phyloP scores from a whole-genome alignment of 208 protist species.

The Crithidia expoeki region DNA sequence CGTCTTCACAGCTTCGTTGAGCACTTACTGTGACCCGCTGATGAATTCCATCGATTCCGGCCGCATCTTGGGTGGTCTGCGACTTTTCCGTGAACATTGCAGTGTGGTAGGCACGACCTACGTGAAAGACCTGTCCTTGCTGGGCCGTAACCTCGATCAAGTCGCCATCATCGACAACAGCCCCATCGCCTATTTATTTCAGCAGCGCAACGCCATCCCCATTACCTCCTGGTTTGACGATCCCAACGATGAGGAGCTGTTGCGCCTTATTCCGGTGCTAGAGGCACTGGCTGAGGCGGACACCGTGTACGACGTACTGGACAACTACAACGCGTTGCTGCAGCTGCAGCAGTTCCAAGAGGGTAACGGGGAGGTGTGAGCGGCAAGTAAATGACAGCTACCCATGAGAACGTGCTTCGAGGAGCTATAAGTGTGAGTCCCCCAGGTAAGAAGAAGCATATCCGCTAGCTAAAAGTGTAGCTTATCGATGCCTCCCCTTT shows the following conservation, averaged over 20 bases:
- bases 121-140: constrained; percentile 88
- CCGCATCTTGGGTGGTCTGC: constrained; percentile 57
- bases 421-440: too few species aligned
- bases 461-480: too few species aligned
- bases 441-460: too few species aligned
- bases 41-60: constrained; percentile 78
- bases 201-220: constrained; percentile 90
- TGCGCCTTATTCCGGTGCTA: constrained; percentile 75
- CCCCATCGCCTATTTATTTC: constrained; percentile 90
- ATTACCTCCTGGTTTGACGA: constrained; percentile 92
- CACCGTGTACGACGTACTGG: constrained; percentile 81
- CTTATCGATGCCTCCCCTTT: too few species aligned
- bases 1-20: constrained; percentile 88
- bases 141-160: constrained; percentile 79
- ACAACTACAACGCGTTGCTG: constrained; percentile 83
- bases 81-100: constrained; percentile 89
- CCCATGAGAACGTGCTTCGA: too few species aligned
- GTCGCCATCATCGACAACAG: constrained; percentile 90
- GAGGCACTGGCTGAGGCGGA: constrained; percentile 66
- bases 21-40: constrained; percentile 80
- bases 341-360: constrained; percentile 64
- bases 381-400: too few species aligned
- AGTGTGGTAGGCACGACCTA: constrained; percentile 78
- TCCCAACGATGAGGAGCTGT: constrained; percentile 64
- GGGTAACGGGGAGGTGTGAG: constrained; percentile 1